Base-by-base conservation (phyloP, 108 stramenopile species). In the Nannochloropsis gaditana region DNA sequence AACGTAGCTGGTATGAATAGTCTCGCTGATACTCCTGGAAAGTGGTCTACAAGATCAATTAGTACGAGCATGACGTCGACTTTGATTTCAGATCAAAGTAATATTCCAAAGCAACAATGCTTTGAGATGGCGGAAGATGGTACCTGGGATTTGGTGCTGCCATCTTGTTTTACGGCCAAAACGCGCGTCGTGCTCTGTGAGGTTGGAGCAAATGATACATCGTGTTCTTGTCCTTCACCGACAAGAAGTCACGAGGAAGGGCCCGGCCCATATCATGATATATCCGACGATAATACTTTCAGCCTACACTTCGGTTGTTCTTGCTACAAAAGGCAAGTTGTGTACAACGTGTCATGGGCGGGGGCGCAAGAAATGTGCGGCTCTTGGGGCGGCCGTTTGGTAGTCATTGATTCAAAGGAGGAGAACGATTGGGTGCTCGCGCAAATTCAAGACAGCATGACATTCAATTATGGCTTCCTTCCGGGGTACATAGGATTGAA, bases 381-480 rank as follows among this genome's bases (percentile, higher is more conserved):
- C n/a, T 73, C 59, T n/a, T 73, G 4, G 59, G 59, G 59, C 5
- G 59, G 59, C 19, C 59, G 59, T n/a, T 73, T 73, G 59, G 59
- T 73, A 73, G 59, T 73, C 59, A 73, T 73, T 73, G 59, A 73
- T 73, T 73, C 59, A 15, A 73, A 73, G 59, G 59, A 73, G 59
- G 59, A 73, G 6, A 73, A 73, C 59, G 59, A 73, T n/a, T 73
- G 59, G 59, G 59, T 73, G 15, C 59, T 73, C 59, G 59, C 59
- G 59, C 59, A 73, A n/a, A n/a, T 73, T 73, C 59, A 73, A 73
- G 59, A 73, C 59, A 73, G 59, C 59, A 73, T 73, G 59, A 73
- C 59, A 15, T 73, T 73, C 8, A 73, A 73, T 8, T n/a, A 73
- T 73, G 59, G 59, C 59, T 73, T 73, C 3, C n/a, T 73, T n/a